These are phyloP conservation scores for Neofusicoccum ribis DNA, from an alignment of 2,329 filamentous ascomycete genomes.

Conservation along the genomic window DNA sequence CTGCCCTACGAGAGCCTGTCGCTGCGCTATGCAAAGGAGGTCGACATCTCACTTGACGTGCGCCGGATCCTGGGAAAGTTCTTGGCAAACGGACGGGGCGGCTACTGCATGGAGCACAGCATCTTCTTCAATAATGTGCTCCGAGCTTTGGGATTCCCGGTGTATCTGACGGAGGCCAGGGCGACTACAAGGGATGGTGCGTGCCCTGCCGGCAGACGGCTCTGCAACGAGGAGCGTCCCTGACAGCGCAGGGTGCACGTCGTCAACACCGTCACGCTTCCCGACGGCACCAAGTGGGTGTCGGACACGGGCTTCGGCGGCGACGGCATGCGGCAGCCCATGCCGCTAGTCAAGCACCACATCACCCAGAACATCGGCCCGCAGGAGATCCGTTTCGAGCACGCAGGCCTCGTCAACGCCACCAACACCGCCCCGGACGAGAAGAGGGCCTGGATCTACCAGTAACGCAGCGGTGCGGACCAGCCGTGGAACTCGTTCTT, in stretches of 20 bases:
- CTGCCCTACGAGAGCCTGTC: conserved; percentile 60
- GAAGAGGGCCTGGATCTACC: conserved; percentile 63
- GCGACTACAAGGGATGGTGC: conserved; percentile 52
- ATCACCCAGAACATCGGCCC: conserved; percentile 54
- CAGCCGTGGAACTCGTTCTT: conserved; percentile 46
- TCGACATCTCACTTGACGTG: conserved; percentile 43
- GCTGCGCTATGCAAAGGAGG: conserved; percentile 50
- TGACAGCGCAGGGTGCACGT: conserved; percentile 53
- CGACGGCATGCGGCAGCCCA: conserved; percentile 59
- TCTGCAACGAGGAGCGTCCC: conserved; percentile 19
- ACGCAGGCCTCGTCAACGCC: conserved; percentile 51
- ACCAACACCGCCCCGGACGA: conserved; percentile 30
- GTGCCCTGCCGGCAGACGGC: conserved; percentile 21
- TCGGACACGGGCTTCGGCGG: conserved; percentile 67
- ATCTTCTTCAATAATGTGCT: conserved; percentile 58
- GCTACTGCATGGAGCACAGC: conserved; percentile 63
- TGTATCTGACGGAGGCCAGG: conserved; percentile 57
- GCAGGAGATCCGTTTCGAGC: conserved; percentile 57
- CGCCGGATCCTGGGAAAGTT: conserved; percentile 54
- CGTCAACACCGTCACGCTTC: conserved; percentile 61
- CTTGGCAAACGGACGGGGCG: conserved; percentile 49
- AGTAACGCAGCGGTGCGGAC: conserved; percentile 48
- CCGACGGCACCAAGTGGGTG: conserved; percentile 51
- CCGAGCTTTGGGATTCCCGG: conserved; percentile 51
- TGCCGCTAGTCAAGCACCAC: conserved; percentile 52